Evolutionary conservation across 352 stramenopile species (phyloP), one percentile per base, ranked within the genome.

Genomic region (Phytophthora pistaciae): DNA sequence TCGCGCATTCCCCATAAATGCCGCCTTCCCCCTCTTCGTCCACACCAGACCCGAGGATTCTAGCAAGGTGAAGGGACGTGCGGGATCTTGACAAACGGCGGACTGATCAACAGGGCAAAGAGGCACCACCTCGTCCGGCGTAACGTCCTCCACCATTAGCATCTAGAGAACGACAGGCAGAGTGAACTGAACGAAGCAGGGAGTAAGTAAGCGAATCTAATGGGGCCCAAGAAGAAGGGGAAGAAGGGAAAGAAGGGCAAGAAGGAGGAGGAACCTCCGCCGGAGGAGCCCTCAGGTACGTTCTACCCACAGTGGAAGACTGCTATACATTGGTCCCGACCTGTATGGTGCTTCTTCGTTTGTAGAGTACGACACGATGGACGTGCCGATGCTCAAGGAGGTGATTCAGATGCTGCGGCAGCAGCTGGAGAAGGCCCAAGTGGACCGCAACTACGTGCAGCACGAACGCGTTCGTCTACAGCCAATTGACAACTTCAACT

Each of bases 371-470:
- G 92, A 98, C 64, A 93, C 89, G 44, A 98, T 98, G 94, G 93
- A 98, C 78, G 79, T 97, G 18, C 80, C 94, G 70, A 98, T 97
- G 92, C 91, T 98, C 23, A 90, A 95, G 52, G 93, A 98, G 73
- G 93, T 97, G 65, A 94, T 97, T 54, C 91, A 95, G 38, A 98
- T 97, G 90, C 90, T 98, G 42, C 79, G 83, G 6, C 93, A 98
- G 75, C 91, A 98, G 70, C 78, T 98, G 16, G 92, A 97, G 44
- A 98, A 98, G 73, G 88, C 88, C 1, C 86, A 94, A 67, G 82
- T 93, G 21, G 93, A 99, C 70, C 85, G 96, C 20, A 98, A 98
- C 77, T 98, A 98, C 78, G 93, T 98, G 49, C 95, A 99, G 75
- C 90, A 98, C 60, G 95, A 98, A 72, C 83, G 93, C 38, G 16